Base-by-base conservation (phyloP, 106 monocot species). In the Dendrobium catenatum region DNA sequence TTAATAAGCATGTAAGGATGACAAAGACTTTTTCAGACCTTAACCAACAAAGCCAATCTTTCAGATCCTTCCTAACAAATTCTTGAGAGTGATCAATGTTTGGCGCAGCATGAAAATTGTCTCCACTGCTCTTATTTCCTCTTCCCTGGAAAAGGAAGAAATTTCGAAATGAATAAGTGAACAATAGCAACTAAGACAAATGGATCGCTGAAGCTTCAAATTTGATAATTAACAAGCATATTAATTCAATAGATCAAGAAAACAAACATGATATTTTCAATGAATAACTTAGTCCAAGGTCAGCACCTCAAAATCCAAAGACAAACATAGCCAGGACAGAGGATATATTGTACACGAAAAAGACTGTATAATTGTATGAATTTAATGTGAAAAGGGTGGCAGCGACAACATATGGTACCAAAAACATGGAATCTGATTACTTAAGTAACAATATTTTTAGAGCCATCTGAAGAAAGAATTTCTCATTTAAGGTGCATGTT, bases 1-100 rank as follows among this genome's bases (percentile, higher is more conserved):
- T 33, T 10, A 70, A 54, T 41, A 9, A 48, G 55, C 42, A 47
- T 78, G 55, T n/a, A 18, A 42, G 29, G 68, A 75, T 16, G 27
- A 73, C 29, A 76, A 3, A 73, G 20, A 74, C 73, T 17, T 58
- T 72, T 75, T 77, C 67, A 41, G 15, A 93, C 97, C 97, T 94
- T 78, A 97, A 84, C 94, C 92, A 97, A 58, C 83, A 84, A 76
- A 97, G 97, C 97, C 97, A 97, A 79, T 97, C 94, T 87, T 92
- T 94, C 37, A 97, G 83, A 85, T 94, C 97, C 40, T 81, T 97
- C 81, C 97, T 90, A 49, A 97, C 97, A 86, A 97, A 97, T 26
- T 97, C 97, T 85, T 97, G 97, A 7, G 97, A 97, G 82, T 97
- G 97, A 80, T 97, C 97, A 81, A 97, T 97, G 55, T 97, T 97